A percentile compares a stretch with the other conserved stretches of the same genome.
phyloP scores from a whole-genome alignment of 805 yeast genomes.

The Nakazawaea wyomingensis region DNA sequence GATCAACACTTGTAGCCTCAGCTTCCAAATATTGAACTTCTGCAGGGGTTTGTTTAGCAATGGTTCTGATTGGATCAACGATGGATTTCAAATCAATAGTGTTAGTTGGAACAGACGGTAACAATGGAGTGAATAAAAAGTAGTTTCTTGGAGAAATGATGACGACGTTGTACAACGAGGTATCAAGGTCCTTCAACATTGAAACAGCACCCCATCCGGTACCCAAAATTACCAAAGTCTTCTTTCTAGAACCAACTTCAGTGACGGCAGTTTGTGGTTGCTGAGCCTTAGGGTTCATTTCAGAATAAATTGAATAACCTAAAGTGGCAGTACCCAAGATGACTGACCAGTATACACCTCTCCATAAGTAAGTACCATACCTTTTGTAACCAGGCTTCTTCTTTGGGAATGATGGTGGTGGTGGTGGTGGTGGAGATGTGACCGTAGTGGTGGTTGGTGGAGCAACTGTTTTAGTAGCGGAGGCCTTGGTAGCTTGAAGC shows the following conservation, averaged over 20 bases:
- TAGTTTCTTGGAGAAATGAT: conserved; percentile 93
- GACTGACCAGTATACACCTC: conserved; percentile 43
- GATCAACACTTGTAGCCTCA: conserved; percentile 81
- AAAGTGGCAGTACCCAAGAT: conserved; percentile 50
- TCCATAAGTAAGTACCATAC: conserved; percentile 15
- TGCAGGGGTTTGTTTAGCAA: conserved; percentile 71
- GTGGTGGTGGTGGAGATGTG: background rate
- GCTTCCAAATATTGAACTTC: conserved; percentile 86
- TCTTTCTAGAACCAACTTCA: conserved; percentile 53
- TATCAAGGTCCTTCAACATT: conserved; percentile 76
- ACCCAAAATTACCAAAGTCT: conserved; percentile 72
- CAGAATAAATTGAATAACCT: conserved; percentile 59
- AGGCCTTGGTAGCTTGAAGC: background rate
- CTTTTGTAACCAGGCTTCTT: background rate
- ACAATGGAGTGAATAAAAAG: conserved; percentile 88
- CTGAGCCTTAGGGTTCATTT: conserved; percentile 57
- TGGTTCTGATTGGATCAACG: conserved; percentile 86
- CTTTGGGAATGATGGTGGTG: conserved; percentile 2
- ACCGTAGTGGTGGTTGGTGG: background rate
- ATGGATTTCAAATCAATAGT: conserved; percentile 86
- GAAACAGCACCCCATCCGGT: conserved; percentile 97
- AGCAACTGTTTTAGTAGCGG: background rate
- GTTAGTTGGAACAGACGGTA: conserved; percentile 94
- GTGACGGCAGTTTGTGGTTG: conserved; percentile 46
- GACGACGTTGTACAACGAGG: conserved; percentile 81